A percentile compares a stretch with the other conserved stretches of the same genome.
phyloP scores from a whole-genome alignment of 108 stramenopile genomes.

The Skeletonema marinoi region DNA sequence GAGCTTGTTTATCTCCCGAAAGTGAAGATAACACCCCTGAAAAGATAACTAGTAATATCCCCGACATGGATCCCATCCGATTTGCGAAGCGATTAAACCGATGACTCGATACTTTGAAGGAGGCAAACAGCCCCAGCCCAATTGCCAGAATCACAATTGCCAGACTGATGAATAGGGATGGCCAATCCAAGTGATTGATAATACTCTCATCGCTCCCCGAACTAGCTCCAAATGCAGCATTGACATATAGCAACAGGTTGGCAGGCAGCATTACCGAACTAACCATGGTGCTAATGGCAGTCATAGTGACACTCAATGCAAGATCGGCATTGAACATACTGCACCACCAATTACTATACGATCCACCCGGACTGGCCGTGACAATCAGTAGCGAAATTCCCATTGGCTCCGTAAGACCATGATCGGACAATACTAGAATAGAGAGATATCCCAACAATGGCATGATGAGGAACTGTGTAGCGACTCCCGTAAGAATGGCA shows the following conservation, averaged over 20 bases:
- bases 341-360: slow-evolving; percentile 92
- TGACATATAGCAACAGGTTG: slow-evolving; percentile 82
- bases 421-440: slow-evolving; percentile 52
- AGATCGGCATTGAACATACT: slow-evolving; percentile 89
- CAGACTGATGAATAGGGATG: slow-evolving; percentile 64
- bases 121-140: slow-evolving; percentile 62
- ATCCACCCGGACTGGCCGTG: slow-evolving; percentile 83
- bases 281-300: slow-evolving; percentile 80
- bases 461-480: slow-evolving; percentile 73
- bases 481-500: slow-evolving; percentile 55
- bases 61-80: slow-evolving; percentile 68
- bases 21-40: slow-evolving; percentile 65
- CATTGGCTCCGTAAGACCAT: slow-evolving; percentile 47
- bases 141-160: slow-evolving; percentile 80
- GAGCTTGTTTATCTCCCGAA: slow-evolving; percentile 55
- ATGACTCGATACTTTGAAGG: slow-evolving; percentile 50
- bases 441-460: slow-evolving; percentile 82
- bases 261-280: slow-evolving; percentile 70
- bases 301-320: slow-evolving; percentile 89
- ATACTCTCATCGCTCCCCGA: slow-evolving; percentile 29
- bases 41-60: slow-evolving; percentile 68
- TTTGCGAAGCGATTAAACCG: slow-evolving; percentile 56
- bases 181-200: slow-evolving; percentile 70
- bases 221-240: slow-evolving; percentile 58
- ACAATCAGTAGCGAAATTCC: slow-evolving; percentile 84